Conservation (phyloP, 2,329 filamentous ascomycete genomes). For the Curvularia lunata region DNA sequence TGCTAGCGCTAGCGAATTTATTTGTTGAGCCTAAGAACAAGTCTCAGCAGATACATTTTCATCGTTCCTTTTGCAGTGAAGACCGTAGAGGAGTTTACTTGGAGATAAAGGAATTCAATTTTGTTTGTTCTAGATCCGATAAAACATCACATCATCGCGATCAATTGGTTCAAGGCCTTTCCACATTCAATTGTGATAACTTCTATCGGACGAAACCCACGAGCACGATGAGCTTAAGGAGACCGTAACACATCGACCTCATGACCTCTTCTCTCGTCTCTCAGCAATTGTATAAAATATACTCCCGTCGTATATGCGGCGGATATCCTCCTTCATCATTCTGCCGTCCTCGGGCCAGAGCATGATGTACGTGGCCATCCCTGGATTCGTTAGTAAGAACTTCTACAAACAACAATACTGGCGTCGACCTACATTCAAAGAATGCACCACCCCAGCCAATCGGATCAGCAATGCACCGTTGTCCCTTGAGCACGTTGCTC, state of each 20-base stretch:
- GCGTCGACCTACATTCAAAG: constrained; percentile 22
- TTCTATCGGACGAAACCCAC: neutral
- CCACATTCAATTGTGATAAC: neutral
- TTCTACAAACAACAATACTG: neutral
- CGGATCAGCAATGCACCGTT: constrained; percentile 26
- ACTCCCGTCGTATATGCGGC: constrained; percentile 23
- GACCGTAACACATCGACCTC: neutral
- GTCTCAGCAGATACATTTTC: too few species aligned
- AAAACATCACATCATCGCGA: too few species aligned
- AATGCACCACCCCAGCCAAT: constrained; percentile 29
- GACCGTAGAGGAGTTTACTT: too few species aligned
- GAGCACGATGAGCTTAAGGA: neutral
- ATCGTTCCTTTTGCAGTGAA: too few species aligned
- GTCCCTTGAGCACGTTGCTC: constrained; percentile 20
- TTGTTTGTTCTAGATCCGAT: too few species aligned
- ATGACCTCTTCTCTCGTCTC: neutral
- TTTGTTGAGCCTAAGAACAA: too few species aligned
- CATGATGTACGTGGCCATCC: constrained; percentile 28
- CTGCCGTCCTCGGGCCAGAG: constrained; percentile 26
- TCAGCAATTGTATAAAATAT: constrained; percentile 33
- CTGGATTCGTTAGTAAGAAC: constrained; percentile 1
- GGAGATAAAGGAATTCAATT: too few species aligned
- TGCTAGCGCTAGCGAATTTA: too few species aligned
- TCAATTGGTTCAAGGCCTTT: neutral
- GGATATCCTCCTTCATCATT: constrained; percentile 22